Conservation (phyloP, 139 green algal genomes). For the Desmodesmus armatus region DNA sequence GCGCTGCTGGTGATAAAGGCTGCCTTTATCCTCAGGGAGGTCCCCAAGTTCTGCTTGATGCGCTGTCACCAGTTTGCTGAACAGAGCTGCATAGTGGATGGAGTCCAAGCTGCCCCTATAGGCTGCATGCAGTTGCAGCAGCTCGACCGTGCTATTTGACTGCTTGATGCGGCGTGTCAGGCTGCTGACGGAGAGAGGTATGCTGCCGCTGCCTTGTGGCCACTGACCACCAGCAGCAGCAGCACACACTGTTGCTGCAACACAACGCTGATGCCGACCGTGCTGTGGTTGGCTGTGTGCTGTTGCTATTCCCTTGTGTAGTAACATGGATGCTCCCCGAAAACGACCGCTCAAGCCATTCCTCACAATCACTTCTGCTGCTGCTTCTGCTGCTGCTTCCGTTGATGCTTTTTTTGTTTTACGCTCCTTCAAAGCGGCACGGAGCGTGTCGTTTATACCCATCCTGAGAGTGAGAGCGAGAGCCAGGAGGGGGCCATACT, state of each 20-base stretch:
- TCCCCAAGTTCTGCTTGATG: too few species aligned
- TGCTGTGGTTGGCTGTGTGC: slow-evolving; percentile 13
- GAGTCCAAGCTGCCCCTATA: background rate
- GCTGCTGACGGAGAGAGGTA: background rate
- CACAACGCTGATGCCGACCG: background rate
- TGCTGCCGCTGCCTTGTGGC: background rate
- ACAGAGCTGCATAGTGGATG: background rate
- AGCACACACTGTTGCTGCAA: background rate
- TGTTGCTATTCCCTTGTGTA: background rate
- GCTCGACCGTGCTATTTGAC: background rate
- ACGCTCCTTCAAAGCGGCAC: too few species aligned
- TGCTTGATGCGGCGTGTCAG: slow-evolving; percentile 15
- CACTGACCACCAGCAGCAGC: background rate
- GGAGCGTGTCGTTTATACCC: too few species aligned
- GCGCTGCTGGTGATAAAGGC: background rate
- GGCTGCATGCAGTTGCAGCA: slow-evolving; percentile 14
- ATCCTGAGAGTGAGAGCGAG: too few species aligned
- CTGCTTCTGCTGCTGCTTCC: too few species aligned
- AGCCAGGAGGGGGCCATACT: too few species aligned
- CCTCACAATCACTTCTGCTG: too few species aligned
- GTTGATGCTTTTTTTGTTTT: too few species aligned
- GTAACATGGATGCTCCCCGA: background rate
- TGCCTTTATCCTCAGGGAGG: too few species aligned
- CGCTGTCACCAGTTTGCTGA: slow-evolving; percentile 4
- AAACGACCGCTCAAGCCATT: background rate